A percentile compares a stretch with the other conserved stretches of the same genome.
phyloP scores from a whole-genome alignment of 2,329 filamentous ascomycete genomes.

The Metarhizium brunneum region DNA sequence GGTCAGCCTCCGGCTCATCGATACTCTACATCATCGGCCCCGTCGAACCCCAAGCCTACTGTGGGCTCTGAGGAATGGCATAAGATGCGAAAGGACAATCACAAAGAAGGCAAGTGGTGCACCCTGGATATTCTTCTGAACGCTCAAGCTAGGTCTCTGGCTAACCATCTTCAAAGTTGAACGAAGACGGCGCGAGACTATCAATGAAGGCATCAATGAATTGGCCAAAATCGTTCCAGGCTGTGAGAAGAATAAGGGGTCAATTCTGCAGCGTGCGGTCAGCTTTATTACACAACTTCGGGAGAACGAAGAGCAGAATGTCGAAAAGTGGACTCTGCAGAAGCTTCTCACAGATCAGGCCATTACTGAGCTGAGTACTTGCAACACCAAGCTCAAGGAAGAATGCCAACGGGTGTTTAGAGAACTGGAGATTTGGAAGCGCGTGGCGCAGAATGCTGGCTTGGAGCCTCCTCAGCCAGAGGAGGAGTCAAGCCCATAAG shows the following conservation, averaged over 20 bases:
- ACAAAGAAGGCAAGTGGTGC: constrained; percentile 82
- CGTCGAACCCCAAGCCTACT: constrained; percentile 59
- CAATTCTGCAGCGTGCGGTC: constrained; percentile 86
- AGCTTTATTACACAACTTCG: constrained; percentile 91
- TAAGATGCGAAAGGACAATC: constrained; percentile 91
- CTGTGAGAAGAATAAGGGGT: constrained; percentile 98
- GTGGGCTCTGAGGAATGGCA: constrained; percentile 99
- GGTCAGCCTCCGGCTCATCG: constrained; percentile 20
- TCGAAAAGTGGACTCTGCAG: constrained; percentile 87
- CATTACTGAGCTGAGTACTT: constrained; percentile 76
- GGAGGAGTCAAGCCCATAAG: neutral
- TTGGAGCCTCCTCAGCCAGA: constrained; percentile 34
- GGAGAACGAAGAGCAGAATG: constrained; percentile 87
- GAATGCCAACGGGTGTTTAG: constrained; percentile 72
- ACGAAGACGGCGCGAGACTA: constrained; percentile 90
- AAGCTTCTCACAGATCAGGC: constrained; percentile 86
- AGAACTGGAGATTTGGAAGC: constrained; percentile 73
- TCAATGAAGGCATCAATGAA: constrained; percentile 98
- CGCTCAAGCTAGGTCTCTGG: neutral
- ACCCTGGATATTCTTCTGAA: neutral
- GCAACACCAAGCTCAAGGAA: constrained; percentile 77
- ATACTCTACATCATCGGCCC: constrained; percentile 28
- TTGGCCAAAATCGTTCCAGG: constrained; percentile 95
- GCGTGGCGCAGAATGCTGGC: constrained; percentile 52
- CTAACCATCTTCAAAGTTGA: constrained; percentile 55